Evolutionary conservation across 345 rosid genomes (phyloP).

Genomic region (Gossypium arboreum): DNA sequence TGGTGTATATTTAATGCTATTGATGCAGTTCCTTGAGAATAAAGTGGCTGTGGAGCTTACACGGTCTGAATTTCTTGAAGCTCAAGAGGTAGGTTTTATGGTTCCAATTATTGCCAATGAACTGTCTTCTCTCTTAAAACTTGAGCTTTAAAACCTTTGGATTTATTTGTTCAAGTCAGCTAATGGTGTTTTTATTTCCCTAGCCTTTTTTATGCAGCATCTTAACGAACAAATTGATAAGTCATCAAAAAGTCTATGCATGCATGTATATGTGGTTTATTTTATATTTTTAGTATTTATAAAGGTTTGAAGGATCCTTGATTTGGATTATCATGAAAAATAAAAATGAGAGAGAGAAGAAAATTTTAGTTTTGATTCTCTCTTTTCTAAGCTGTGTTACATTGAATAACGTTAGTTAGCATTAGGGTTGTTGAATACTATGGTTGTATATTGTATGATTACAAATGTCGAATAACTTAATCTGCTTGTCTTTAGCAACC

Average conservation of each 20-base stretch:
- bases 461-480: neutral
- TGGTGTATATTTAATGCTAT: constrained; percentile 80
- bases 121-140: neutral
- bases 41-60: constrained; percentile 96
- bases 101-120: neutral
- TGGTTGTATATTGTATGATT: neutral
- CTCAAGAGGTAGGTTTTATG: constrained; percentile 63
- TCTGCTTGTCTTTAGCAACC: neutral
- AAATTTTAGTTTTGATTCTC: neutral
- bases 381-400: neutral
- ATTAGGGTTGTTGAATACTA: neutral
- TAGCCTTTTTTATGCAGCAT: neutral
- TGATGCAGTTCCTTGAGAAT: constrained; percentile 97
- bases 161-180: neutral
- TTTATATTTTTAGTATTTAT: neutral
- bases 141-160: neutral
- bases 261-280: neutral
- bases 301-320: neutral
- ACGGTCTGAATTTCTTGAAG: constrained; percentile 86
- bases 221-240: neutral
- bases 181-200: neutral
- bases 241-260: neutral
- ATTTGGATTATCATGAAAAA: neutral
- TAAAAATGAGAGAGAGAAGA: no score
- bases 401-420: neutral